Conservation (phyloP, 495 filamentous ascomycete genomes). For the Aspergillus affinis region DNA sequence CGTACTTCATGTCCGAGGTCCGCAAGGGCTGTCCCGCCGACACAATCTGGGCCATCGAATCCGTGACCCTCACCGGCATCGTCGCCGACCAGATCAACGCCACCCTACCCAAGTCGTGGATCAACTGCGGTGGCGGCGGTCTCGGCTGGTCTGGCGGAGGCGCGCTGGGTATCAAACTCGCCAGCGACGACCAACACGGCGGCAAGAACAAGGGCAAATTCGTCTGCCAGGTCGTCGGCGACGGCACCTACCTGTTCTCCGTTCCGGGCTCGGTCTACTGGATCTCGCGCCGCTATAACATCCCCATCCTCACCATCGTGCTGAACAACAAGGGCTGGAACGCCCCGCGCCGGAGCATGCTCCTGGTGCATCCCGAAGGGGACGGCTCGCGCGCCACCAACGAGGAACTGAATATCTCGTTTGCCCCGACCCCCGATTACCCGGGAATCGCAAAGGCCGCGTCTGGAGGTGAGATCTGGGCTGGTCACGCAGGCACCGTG, state of each 20-base stretch:
- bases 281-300: conserved; percentile 82
- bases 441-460: conserved; percentile 89
- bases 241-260: conserved; percentile 87
- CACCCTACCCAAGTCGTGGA: conserved; percentile 75
- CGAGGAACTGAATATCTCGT: conserved; percentile 86
- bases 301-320: conserved; percentile 87
- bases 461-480: conserved; percentile 73
- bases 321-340: conserved; percentile 97
- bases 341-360: conserved; percentile 71
- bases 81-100: conserved; percentile 82
- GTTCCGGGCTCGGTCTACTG: conserved; percentile 92
- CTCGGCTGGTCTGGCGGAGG: conserved; percentile 95
- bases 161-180: conserved; percentile 84
- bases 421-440: conserved; percentile 84
- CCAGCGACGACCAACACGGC: conserved; percentile 58
- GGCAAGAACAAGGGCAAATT: conserved; percentile 72
- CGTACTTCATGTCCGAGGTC: conserved; percentile 67
- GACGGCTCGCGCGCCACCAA: conserved; percentile 74
- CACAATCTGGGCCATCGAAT: conserved; percentile 83
- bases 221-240: conserved; percentile 89
- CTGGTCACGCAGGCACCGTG: conserved; percentile 63
- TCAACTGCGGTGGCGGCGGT: conserved; percentile 93
- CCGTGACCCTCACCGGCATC: conserved; percentile 77
- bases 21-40: conserved; percentile 66
- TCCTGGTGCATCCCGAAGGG: conserved; percentile 83